These are phyloP conservation scores for Paramecium octaurelia DNA, from an alignment of 73 alveolate species.

Conservation along the genomic window DNA sequence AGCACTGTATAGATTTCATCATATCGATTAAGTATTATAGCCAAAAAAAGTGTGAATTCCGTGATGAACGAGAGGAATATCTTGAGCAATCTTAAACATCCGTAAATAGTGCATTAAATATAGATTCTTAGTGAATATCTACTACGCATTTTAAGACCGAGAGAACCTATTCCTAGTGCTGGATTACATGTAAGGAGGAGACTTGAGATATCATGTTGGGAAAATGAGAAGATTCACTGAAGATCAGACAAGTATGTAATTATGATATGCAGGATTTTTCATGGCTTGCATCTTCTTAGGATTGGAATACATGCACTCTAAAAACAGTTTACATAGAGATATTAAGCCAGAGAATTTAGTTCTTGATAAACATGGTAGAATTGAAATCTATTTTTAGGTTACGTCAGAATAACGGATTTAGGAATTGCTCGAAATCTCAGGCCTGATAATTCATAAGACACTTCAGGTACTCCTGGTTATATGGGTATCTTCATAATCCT, in stretches of 20 bases:
- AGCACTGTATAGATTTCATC: neutral
- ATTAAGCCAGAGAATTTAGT: constrained; percentile 86
- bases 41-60: constrained; percentile 55
- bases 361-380: constrained; percentile 64
- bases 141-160: constrained; percentile 90
- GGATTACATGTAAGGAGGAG: constrained; percentile 94
- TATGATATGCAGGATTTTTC: constrained; percentile 58
- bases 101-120: constrained; percentile 37
- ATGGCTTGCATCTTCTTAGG: constrained; percentile 75
- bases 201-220: constrained; percentile 86
- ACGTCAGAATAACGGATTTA: constrained; percentile 79
- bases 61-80: constrained; percentile 56
- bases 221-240: constrained; percentile 82
- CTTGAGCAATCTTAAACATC: constrained; percentile 55
- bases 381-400: constrained; percentile 21
- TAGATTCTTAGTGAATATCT: constrained; percentile 84
- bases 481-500: constrained; percentile 66
- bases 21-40: constrained; percentile 17
- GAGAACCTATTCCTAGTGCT: constrained; percentile 81
- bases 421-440: constrained; percentile 82
- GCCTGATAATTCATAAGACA: constrained; percentile 80
- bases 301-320: constrained; percentile 72
- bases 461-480: constrained; percentile 94
- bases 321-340: constrained; percentile 76
- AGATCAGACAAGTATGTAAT: constrained; percentile 78